Evolutionary conservation across 495 filamentous ascomycete genomes (phyloP).

Genomic region (Penicillium steckii): DNA sequence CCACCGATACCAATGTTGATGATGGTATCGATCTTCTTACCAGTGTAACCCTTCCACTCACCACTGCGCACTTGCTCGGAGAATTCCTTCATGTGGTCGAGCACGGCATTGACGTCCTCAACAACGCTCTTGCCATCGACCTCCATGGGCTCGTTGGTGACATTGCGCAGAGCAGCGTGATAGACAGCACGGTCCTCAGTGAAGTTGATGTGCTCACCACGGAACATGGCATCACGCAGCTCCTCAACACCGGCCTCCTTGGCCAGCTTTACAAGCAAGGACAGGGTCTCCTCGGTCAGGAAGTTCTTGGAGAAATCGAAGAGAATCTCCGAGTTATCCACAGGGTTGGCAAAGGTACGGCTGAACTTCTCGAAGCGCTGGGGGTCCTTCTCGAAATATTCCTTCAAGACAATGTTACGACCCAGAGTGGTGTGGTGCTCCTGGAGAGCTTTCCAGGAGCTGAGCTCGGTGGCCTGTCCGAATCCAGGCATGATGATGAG

Average conservation of each 20-base stretch:
- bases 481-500: conserved; percentile 55
- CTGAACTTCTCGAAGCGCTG: conserved; percentile 88
- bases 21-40: conserved; percentile 94
- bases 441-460: conserved; percentile 85
- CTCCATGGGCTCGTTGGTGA: conserved; percentile 78
- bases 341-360: conserved; percentile 76
- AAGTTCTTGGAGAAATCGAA: conserved; percentile 99
- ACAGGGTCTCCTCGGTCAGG: conserved; percentile 87
- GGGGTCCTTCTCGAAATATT: conserved; percentile 86
- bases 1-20: conserved; percentile 98
- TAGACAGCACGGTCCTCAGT: conserved; percentile 96
- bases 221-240: conserved; percentile 96
- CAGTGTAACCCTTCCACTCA: conserved; percentile 97
- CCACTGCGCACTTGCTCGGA: conserved; percentile 91
- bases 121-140: conserved; percentile 96
- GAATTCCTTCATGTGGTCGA: conserved; percentile 97
- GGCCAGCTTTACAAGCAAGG: conserved; percentile 80
- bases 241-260: conserved; percentile 87
- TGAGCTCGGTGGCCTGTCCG: conserved; percentile 74
- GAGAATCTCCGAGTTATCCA: conserved; percentile 77
- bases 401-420: conserved; percentile 86
- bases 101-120: conserved; percentile 85
- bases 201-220: conserved; percentile 97
- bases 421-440: conserved; percentile 81
- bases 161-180: conserved; percentile 90